phyloP scores from a whole-genome alignment of 2,329 filamentous ascomycete species.

The Aureobasidium sp. region DNA sequence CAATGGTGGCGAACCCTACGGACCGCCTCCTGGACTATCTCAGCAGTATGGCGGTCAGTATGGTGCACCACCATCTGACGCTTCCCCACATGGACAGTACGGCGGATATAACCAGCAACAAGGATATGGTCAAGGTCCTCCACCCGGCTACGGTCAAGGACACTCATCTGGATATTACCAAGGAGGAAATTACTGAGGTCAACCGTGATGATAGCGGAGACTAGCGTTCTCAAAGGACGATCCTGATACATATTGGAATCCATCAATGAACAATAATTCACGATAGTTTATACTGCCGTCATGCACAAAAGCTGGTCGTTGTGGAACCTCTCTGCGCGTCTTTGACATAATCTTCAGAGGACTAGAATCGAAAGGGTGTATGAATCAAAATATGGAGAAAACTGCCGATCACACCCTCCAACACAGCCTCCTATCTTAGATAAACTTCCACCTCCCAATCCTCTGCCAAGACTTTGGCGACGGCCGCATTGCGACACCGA shows the following conservation, averaged over 20 bases:
- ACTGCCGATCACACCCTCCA: no score
- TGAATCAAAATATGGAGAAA: no score
- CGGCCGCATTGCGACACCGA: no score
- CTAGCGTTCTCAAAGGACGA: not conserved
- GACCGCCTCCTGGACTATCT: not conserved
- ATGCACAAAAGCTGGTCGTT: no score
- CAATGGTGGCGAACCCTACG: conserved; percentile 1
- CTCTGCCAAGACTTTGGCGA: no score
- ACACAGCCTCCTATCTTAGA: no score
- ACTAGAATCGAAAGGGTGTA: no score
- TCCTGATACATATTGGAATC: no score
- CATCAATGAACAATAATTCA: not conserved
- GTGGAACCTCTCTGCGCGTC: no score
- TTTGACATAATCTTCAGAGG: no score
- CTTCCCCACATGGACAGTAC: not conserved
- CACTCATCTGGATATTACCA: conserved; percentile 4
- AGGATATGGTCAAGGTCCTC: conserved; percentile 1
- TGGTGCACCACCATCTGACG: not conserved
- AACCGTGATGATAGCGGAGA: not conserved
- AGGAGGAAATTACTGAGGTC: conserved; percentile 1
- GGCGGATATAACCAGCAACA: conserved; percentile 2
- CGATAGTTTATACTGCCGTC: no score
- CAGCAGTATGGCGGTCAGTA: not conserved
- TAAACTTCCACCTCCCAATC: no score
- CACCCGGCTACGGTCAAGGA: not conserved